Evolutionary conservation across 352 stramenopile species (phyloP).

Genomic region (Globisporangium mamillatum): DNA sequence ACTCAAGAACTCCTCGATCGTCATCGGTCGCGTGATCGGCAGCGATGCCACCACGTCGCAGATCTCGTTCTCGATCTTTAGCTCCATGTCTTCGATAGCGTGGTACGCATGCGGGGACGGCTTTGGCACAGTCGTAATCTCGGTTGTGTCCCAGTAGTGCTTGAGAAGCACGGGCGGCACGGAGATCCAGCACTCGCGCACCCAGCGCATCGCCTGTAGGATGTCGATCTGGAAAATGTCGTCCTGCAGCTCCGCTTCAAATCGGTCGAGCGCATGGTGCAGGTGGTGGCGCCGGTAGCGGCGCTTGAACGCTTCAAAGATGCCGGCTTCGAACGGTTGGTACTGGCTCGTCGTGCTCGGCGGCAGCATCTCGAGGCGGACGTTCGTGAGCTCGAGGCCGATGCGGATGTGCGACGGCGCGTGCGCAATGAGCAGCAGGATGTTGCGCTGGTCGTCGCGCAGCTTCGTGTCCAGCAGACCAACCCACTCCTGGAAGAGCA

Average conservation of each 20-base stretch:
- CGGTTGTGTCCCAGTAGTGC: conserved; percentile 38
- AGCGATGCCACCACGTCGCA: conserved; percentile 42
- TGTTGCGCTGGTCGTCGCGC: conserved; percentile 37
- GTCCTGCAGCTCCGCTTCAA: conserved; percentile 39
- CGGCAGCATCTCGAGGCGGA: conserved; percentile 49
- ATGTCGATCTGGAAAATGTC: conserved; percentile 46
- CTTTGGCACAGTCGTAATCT: conserved; percentile 27
- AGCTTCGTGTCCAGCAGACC: conserved; percentile 44
- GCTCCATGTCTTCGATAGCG: conserved; percentile 35
- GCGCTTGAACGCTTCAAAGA: conserved; percentile 50
- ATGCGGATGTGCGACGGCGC: conserved; percentile 47
- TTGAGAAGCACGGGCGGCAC: conserved; percentile 32
- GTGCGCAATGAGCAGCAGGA: conserved; percentile 41
- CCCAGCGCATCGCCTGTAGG: conserved; percentile 55
- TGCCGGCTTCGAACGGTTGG: conserved; percentile 39
- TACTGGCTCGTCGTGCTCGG: conserved; percentile 24
- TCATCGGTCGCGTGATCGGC: conserved; percentile 36
- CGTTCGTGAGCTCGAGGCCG: conserved; percentile 49
- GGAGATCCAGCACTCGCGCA: conserved; percentile 39
- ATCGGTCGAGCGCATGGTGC: conserved; percentile 49
- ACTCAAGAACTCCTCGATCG: conserved; percentile 48
- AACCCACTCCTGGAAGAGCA: conserved; percentile 61
- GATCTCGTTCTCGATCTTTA: conserved; percentile 46
- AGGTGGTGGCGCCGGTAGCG: conserved; percentile 54
- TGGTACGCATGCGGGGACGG: conserved; percentile 14